Percentiles rank a stretch among this genome's conserved stretches.
phyloP scores from a whole-genome alignment of 208 protist genomes.

The Entamoeba moshkovskii region DNA sequence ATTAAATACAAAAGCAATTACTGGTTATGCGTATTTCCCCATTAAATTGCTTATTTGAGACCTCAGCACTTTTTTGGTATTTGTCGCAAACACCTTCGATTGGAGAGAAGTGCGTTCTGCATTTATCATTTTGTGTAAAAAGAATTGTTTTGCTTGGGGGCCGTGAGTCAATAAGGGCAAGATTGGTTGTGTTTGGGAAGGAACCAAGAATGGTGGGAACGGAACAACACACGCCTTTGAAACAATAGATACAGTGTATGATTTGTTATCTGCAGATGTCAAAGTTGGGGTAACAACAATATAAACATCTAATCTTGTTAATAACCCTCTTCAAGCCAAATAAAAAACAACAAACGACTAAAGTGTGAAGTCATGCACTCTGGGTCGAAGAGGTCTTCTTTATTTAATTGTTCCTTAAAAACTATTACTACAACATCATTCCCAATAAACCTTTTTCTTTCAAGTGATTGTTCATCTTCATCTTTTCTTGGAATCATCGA shows the following conservation, averaged over 20 bases:
- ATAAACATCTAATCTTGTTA: not conserved
- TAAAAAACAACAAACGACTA: not conserved
- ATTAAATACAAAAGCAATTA: no score
- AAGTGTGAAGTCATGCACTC: not conserved
- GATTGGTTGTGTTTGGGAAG: not conserved
- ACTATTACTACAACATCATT: not conserved
- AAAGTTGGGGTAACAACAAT: not conserved
- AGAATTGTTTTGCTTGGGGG: not conserved
- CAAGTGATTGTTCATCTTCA: not conserved
- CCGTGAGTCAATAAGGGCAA: not conserved
- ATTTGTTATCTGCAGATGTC: not conserved
- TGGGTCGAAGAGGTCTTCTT: not conserved
- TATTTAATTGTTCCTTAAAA: not conserved
- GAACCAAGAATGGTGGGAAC: not conserved
- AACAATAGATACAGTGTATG: not conserved
- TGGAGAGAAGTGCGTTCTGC: not conserved
- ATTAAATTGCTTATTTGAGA: not conserved
- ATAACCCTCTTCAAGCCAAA: not conserved
- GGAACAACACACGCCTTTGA: not conserved
- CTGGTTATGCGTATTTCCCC: not conserved
- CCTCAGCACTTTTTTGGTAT: not conserved
- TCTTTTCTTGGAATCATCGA: not conserved
- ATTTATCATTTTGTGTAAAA: not conserved
- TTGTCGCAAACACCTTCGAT: not conserved
- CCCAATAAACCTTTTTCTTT: not conserved